A percentile compares a stretch with the other conserved stretches of the same genome.
These are phyloP conservation scores for Claviceps fusiformis DNA, from an alignment of 2,329 filamentous ascomycete species.

Conservation along the genomic window DNA sequence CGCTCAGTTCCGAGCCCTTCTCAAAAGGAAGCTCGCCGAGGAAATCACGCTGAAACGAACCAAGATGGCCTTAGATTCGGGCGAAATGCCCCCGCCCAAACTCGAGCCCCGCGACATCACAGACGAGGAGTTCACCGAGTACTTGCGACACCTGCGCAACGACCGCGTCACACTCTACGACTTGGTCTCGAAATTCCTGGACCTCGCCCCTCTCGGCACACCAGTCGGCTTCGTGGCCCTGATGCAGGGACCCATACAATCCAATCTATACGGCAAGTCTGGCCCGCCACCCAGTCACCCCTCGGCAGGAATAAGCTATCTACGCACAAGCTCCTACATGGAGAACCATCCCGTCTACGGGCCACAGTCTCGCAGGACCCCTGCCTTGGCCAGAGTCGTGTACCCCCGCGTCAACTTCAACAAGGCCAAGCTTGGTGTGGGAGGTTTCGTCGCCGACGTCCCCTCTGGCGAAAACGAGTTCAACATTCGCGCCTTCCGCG, in stretches of 20 bases:
- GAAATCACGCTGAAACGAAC: slow-evolving; percentile 27
- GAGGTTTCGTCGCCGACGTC: slow-evolving; percentile 36
- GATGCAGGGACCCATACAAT: slow-evolving; percentile 12
- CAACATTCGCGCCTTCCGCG: slow-evolving; percentile 17
- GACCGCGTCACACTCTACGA: slow-evolving; percentile 37
- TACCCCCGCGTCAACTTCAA: slow-evolving; percentile 24
- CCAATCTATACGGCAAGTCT: slow-evolving; percentile 32
- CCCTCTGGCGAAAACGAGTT: slow-evolving; percentile 29
- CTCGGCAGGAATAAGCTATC: slow-evolving; percentile 48
- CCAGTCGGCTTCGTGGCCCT: slow-evolving; percentile 16
- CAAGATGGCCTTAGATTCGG: slow-evolving; percentile 25
- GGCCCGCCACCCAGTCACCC: slow-evolving; percentile 50
- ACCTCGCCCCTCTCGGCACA: slow-evolving; percentile 40
- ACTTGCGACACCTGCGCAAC: slow-evolving; percentile 37
- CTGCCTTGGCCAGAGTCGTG: slow-evolving; percentile 38
- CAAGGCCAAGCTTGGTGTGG: slow-evolving; percentile 36
- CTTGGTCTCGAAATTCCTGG: slow-evolving; percentile 46
- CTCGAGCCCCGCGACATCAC: slow-evolving; percentile 26
- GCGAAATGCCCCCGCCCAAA: slow-evolving; percentile 15
- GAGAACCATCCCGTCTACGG: slow-evolving; percentile 50
- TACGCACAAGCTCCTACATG: slow-evolving; percentile 39
- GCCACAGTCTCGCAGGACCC: slow-evolving; percentile 36
- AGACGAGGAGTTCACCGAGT: slow-evolving; percentile 36
- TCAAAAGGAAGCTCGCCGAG: slow-evolving; percentile 35
- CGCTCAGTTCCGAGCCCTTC: slow-evolving; percentile 38